Conservation (phyloP, 345 rosid species). For the Cochlearia excelsa region DNA sequence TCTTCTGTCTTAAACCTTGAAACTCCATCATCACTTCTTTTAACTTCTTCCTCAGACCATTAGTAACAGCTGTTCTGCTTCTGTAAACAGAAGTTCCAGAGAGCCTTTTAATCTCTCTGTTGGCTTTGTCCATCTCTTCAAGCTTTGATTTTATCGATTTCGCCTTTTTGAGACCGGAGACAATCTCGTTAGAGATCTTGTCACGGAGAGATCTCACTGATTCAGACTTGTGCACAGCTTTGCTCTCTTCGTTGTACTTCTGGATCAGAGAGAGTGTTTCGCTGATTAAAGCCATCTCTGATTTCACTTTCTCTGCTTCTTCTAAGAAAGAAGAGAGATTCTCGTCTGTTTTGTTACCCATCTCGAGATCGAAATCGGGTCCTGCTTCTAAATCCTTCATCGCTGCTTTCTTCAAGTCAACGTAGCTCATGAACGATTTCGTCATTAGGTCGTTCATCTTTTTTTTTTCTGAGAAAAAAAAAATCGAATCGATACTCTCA, state of each 20-base stretch:
- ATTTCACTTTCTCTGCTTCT: slow-evolving; percentile 88
- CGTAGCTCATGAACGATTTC: slow-evolving; percentile 87
- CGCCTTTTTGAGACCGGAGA: slow-evolving; percentile 61
- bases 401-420: slow-evolving; percentile 87
- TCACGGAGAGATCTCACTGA: slow-evolving; percentile 57
- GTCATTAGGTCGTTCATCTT: slow-evolving; percentile 97
- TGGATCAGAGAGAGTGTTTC: slow-evolving; percentile 61
- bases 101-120: slow-evolving; percentile 68
- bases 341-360: slow-evolving; percentile 55
- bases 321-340: slow-evolving; percentile 75
- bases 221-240: slow-evolving; percentile 71
- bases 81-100: slow-evolving; percentile 80
- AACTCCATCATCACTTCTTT: slow-evolving; percentile 96
- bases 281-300: slow-evolving; percentile 68
- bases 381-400: slow-evolving; percentile 47
- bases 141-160: slow-evolving; percentile 58
- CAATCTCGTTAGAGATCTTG: slow-evolving; percentile 69
- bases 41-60: slow-evolving; percentile 72
- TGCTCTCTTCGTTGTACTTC: slow-evolving; percentile 74
- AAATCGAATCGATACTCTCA: not conserved
- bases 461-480: slow-evolving; percentile 6
- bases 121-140: slow-evolving; percentile 86
- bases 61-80: slow-evolving; percentile 75
- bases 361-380: slow-evolving; percentile 52
- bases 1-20: slow-evolving; percentile 80